phyloP scores from a whole-genome alignment of 768 basidiomycete genomes.

The Pulveroboletus sp. region DNA sequence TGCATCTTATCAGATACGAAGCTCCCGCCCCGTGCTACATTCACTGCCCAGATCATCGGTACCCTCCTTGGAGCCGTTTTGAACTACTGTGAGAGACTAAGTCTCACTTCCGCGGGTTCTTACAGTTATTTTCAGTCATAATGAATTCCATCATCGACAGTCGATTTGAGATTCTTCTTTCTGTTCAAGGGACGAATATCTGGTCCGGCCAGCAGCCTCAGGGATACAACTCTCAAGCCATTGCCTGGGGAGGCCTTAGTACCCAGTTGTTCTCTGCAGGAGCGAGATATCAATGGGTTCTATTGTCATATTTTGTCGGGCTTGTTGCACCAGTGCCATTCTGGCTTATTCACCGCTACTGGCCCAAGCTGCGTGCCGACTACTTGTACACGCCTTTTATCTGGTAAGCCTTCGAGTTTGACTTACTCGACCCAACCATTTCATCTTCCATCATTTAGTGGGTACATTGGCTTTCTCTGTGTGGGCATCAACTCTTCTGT shows the following conservation, averaged over 20 bases:
- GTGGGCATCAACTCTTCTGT: slow-evolving; percentile 29
- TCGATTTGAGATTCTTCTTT: slow-evolving; percentile 49
- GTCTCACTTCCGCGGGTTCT: not conserved
- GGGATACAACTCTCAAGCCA: slow-evolving; percentile 31
- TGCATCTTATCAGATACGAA: slow-evolving; percentile 35
- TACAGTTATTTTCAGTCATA: slow-evolving; percentile 40
- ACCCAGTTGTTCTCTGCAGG: slow-evolving; percentile 32
- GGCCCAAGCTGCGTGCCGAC: slow-evolving; percentile 30
- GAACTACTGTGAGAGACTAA: slow-evolving; percentile 38
- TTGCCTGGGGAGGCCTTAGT: slow-evolving; percentile 40
- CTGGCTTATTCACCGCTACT: slow-evolving; percentile 38
- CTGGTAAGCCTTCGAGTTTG: slow-evolving; percentile 15
- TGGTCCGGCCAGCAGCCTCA: slow-evolving; percentile 33
- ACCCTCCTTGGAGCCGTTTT: slow-evolving; percentile 51
- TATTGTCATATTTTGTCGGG: slow-evolving; percentile 34
- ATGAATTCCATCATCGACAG: slow-evolving; percentile 58
- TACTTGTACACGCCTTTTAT: slow-evolving; percentile 31
- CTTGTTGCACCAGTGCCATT: slow-evolving; percentile 39
- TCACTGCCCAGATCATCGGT: slow-evolving; percentile 55
- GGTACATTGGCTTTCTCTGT: slow-evolving; percentile 16
- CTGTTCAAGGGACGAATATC: slow-evolving; percentile 48
- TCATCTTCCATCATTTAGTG: not conserved
- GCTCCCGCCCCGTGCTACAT: slow-evolving; percentile 62
- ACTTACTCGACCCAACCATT: not conserved
- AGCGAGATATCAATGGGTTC: slow-evolving; percentile 38